phyloP scores from a whole-genome alignment of 1,284 basidiomycete genomes.

The Ceratobasidium sp. region DNA sequence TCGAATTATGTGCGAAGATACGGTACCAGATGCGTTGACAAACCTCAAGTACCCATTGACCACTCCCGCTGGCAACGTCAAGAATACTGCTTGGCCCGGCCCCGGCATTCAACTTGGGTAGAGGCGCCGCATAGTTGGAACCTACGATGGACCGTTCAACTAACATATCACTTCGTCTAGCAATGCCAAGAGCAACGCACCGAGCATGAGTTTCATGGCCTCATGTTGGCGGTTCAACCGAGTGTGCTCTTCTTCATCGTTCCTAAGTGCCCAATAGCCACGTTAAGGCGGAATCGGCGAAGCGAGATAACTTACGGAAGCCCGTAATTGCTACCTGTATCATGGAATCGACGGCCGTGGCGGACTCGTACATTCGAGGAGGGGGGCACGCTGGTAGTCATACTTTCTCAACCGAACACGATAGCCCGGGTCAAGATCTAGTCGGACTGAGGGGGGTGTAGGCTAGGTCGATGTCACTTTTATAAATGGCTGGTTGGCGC shows the following conservation, averaged over 20 bases:
- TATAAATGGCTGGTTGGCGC: no score
- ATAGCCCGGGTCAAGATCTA: neutral
- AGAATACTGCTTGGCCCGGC: constrained; percentile 13
- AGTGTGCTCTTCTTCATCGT: constrained; percentile 22
- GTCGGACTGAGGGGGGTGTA: neutral
- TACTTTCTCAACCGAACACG: neutral
- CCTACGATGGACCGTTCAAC: neutral
- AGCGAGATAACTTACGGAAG: constrained; percentile 5
- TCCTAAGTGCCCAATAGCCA: neutral
- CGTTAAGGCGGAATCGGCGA: neutral
- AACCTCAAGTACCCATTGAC: constrained; percentile 24
- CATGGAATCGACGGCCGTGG: constrained; percentile 30
- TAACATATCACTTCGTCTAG: neutral
- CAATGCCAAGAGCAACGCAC: neutral
- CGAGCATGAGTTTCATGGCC: constrained; percentile 25
- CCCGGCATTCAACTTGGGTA: constrained; percentile 16
- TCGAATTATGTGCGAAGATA: neutral
- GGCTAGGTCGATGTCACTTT: no score
- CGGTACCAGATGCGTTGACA: neutral
- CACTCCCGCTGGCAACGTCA: constrained; percentile 31
- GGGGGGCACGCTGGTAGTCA: neutral
- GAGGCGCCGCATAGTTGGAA: constrained; percentile 21
- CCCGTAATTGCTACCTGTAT: constrained; percentile 25
- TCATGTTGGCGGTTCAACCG: constrained; percentile 27
- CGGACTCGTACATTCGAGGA: constrained; percentile 6